These are phyloP conservation scores for Cyclotella cryptica DNA, from an alignment of 108 stramenopile species.

Conservation along the genomic window DNA sequence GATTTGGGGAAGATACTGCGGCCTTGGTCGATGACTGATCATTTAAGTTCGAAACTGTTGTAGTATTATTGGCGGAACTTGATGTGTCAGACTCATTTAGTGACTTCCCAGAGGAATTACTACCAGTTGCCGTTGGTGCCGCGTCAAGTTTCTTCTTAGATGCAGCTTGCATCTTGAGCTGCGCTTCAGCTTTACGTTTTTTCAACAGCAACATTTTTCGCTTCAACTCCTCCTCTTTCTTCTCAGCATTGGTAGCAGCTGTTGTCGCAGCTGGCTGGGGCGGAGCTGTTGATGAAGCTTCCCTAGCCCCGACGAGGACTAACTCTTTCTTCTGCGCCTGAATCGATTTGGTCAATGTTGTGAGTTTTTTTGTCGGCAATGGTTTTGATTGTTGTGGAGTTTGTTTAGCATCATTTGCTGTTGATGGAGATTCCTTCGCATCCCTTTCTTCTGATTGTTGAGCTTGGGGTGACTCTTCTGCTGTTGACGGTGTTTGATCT, in stretches of 20 bases:
- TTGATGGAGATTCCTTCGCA: constrained; percentile 10
- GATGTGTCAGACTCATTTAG: not conserved
- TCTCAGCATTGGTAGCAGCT: constrained; percentile 2
- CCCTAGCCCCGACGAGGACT: not conserved
- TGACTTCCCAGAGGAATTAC: constrained; percentile 5
- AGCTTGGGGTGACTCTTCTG: not conserved
- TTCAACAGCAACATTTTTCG: constrained; percentile 43
- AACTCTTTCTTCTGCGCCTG: not conserved
- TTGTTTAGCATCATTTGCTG: constrained; percentile 9
- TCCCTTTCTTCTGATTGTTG: not conserved
- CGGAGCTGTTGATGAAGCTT: constrained; percentile 2
- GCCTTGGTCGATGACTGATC: not conserved
- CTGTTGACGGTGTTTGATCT: not conserved
- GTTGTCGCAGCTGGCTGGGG: constrained; percentile 2
- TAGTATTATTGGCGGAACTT: not conserved
- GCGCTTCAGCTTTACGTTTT: constrained; percentile 36
- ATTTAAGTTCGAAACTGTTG: not conserved
- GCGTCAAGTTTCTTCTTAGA: constrained; percentile 22
- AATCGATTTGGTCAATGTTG: not conserved
- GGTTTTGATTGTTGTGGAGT: not conserved
- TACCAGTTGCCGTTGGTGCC: constrained; percentile 8
- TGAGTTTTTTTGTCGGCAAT: not conserved
- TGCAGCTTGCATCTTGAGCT: constrained; percentile 32
- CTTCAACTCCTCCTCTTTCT: constrained; percentile 50
- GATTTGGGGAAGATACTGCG: constrained; percentile 8